Conservation (phyloP, 2,329 filamentous ascomycete species). For the Corniculantispora saksenae region DNA sequence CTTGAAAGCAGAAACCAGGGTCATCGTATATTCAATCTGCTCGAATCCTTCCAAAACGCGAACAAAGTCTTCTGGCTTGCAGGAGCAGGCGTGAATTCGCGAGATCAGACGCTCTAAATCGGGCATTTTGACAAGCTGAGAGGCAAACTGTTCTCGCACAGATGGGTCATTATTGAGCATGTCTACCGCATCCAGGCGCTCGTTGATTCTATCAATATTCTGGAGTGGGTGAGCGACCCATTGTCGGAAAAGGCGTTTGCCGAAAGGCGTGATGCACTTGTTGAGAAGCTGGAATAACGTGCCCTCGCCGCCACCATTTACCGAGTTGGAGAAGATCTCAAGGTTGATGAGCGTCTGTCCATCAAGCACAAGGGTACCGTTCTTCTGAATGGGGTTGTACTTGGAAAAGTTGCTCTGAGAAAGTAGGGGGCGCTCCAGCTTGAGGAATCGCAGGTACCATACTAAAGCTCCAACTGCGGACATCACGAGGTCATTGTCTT, state of each 20-base stretch:
- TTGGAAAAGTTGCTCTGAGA: slow-evolving; percentile 87
- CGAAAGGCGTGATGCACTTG: slow-evolving; percentile 92
- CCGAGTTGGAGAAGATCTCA: slow-evolving; percentile 93
- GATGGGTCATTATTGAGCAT: slow-evolving; percentile 81
- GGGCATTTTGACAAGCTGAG: slow-evolving; percentile 86
- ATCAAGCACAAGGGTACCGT: slow-evolving; percentile 88
- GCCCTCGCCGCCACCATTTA: slow-evolving; percentile 80
- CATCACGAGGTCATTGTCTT: slow-evolving; percentile 80
- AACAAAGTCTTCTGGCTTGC: slow-evolving; percentile 88
- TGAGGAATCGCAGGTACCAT: slow-evolving; percentile 82
- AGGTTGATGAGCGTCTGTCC: slow-evolving; percentile 96
- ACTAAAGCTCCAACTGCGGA: slow-evolving; percentile 88
- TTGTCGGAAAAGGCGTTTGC: slow-evolving; percentile 91
- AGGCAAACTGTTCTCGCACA: slow-evolving; percentile 83
- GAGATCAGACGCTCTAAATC: slow-evolving; percentile 94
- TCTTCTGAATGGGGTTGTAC: slow-evolving; percentile 89
- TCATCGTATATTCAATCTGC: slow-evolving; percentile 94
- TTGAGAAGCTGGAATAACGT: slow-evolving; percentile 91
- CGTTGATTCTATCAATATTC: slow-evolving; percentile 85
- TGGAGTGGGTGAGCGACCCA: slow-evolving; percentile 97
- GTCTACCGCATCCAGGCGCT: slow-evolving; percentile 90
- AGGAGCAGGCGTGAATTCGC: slow-evolving; percentile 88
- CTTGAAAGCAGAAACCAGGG: slow-evolving; percentile 70
- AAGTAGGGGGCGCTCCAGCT: slow-evolving; percentile 83
- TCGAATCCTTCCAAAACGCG: slow-evolving; percentile 94